These are phyloP conservation scores for Hirschioporus abietinus DNA, from an alignment of 768 basidiomycete genomes.

Conservation along the genomic window DNA sequence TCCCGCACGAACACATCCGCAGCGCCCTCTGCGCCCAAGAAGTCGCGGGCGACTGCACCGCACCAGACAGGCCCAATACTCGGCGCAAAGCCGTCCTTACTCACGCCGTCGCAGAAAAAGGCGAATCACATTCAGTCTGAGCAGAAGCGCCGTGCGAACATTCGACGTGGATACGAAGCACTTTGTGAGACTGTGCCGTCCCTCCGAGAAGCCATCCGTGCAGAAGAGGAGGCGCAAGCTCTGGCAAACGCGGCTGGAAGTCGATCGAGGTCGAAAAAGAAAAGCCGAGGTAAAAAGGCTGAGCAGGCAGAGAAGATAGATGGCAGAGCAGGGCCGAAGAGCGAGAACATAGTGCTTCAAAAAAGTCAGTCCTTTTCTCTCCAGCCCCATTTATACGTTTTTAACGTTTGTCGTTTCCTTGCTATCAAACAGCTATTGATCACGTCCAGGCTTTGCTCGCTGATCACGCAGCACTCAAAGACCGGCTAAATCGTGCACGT, in stretches of 20 bases:
- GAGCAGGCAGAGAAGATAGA: conserved; percentile 63
- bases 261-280: conserved; percentile 26
- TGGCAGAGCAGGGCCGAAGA: conserved; percentile 83
- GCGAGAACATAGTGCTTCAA: conserved; percentile 83
- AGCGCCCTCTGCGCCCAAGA: conserved; percentile 14
- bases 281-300: conserved; percentile 21
- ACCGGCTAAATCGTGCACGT: conserved; percentile 57
- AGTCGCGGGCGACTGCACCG: conserved; percentile 12
- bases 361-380: conserved; percentile 59
- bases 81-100: conserved; percentile 36
- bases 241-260: conserved; percentile 17
- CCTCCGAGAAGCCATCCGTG: conserved; percentile 71
- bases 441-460: conserved; percentile 65
- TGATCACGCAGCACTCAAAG: conserved; percentile 50
- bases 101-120: conserved; percentile 84
- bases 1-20: conserved; percentile 15
- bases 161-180: conserved; percentile 83
- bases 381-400: neutral
- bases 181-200: conserved; percentile 81
- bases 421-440: conserved; percentile 66
- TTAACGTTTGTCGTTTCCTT: neutral
- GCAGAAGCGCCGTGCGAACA: conserved; percentile 90
- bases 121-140: conserved; percentile 92
- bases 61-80: conserved; percentile 11
- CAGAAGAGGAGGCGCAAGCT: conserved; percentile 55